Evolutionary conservation across 495 filamentous ascomycete genomes (phyloP).

Genomic region (Cetradonia linearis): DNA sequence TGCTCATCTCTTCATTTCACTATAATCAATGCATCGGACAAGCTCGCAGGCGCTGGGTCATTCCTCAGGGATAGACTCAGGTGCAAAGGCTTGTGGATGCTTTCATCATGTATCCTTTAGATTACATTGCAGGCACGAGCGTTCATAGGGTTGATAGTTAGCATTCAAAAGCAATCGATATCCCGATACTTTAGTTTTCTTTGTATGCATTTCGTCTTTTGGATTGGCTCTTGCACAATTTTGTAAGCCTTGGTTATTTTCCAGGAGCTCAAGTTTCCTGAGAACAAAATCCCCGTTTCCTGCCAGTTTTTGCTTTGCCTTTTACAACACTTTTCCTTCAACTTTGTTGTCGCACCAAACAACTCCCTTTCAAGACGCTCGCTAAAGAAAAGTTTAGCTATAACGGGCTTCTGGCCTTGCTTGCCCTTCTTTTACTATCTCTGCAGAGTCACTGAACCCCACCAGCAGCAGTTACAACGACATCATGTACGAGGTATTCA

Average conservation of each 20-base stretch:
- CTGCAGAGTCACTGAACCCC: not conserved
- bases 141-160: slow-evolving; percentile 16
- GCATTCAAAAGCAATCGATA: slow-evolving; percentile 14
- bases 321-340: no score
- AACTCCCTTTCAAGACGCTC: not conserved
- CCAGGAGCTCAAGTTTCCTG: no score
- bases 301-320: no score
- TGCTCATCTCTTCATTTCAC: slow-evolving; percentile 13
- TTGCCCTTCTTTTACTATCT: not conserved
- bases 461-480: not conserved
- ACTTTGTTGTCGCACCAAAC: not conserved
- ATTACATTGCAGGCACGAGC: slow-evolving; percentile 12
- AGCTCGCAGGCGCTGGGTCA: not conserved
- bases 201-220: no score
- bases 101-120: slow-evolving; percentile 14
- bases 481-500: not conserved
- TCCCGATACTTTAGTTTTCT: not conserved
- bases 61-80: not conserved
- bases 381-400: not conserved
- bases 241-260: no score
- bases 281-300: not conserved
- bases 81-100: slow-evolving; percentile 5
- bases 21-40: slow-evolving; percentile 12
- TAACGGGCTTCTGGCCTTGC: not conserved
- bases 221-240: no score